Evolutionary conservation across 495 filamentous ascomycete species (phyloP).

Genomic region (Wilcoxina mikolae): DNA sequence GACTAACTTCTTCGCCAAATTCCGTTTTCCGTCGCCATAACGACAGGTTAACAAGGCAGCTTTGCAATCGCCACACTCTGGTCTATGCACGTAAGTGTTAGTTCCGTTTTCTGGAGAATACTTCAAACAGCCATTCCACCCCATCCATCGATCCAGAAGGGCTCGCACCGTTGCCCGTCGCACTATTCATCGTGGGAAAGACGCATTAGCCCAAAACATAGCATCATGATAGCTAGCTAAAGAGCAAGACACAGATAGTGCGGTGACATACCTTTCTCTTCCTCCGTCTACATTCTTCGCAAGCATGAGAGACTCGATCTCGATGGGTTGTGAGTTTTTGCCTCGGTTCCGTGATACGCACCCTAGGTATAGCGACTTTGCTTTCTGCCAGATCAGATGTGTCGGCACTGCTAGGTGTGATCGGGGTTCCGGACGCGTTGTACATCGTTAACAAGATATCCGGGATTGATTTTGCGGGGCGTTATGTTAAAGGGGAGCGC

Average conservation of each 20-base stretch:
- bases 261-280: slow-evolving; percentile 19
- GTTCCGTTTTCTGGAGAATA: background rate
- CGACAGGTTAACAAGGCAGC: slow-evolving; percentile 6
- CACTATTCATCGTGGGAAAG: slow-evolving; percentile 12
- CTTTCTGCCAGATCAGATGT: too few relatives aligned
- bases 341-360: too few relatives aligned
- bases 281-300: slow-evolving; percentile 18
- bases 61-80: slow-evolving; percentile 12
- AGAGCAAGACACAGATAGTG: background rate
- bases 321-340: too few relatives aligned
- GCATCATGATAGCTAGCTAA: background rate
- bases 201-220: background rate
- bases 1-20: slow-evolving; percentile 17
- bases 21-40: slow-evolving; percentile 23
- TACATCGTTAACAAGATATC: too few relatives aligned
- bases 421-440: too few relatives aligned
- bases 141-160: background rate
- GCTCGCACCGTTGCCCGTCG: slow-evolving; percentile 17
- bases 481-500: too few relatives aligned
- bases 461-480: too few relatives aligned
- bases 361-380: too few relatives aligned
- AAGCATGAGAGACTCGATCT: slow-evolving; percentile 20
- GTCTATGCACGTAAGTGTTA: slow-evolving; percentile 10
- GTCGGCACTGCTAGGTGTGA: too few relatives aligned
- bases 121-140: background rate